A percentile compares a stretch with the other conserved stretches of the same genome.
These are phyloP conservation scores for Yamadazyma kanchanaburiensis DNA, from an alignment of 1,139 yeast genomes.

Conservation along the genomic window DNA sequence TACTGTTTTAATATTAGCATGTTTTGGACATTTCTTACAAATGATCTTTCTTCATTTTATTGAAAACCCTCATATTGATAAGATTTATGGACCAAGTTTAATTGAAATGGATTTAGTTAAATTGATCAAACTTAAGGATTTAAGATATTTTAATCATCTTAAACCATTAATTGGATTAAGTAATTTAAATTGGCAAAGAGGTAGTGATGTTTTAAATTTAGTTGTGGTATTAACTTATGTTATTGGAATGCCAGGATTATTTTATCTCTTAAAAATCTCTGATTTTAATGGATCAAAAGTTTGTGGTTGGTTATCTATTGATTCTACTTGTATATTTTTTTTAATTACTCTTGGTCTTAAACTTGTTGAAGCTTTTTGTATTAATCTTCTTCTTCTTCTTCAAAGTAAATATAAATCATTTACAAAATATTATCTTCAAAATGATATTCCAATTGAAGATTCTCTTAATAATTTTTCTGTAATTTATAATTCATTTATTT, in stretches of 20 bases:
- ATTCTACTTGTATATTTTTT: constrained; percentile 22
- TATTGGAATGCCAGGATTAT: constrained; percentile 41
- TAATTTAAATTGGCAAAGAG: constrained; percentile 65
- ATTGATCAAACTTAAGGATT: constrained; percentile 40
- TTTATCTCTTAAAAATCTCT: constrained; percentile 20
- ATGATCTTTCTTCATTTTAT: constrained; percentile 74
- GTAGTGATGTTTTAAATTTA: constrained; percentile 60
- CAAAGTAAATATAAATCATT: constrained; percentile 66
- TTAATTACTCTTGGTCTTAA: constrained; percentile 49
- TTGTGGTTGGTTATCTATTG: constrained; percentile 2
- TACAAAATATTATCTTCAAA: constrained; percentile 64
- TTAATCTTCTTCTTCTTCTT: constrained; percentile 50
- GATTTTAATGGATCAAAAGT: constrained; percentile 7
- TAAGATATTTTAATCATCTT: constrained; percentile 43
- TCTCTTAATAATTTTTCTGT: constrained; percentile 79
- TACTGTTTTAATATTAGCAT: constrained; percentile 65
- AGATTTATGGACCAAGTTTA: constrained; percentile 58
- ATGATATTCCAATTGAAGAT: constrained; percentile 63
- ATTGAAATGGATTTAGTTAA: constrained; percentile 35
- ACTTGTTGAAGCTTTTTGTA: constrained; percentile 49
- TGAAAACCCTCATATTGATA: constrained; percentile 86
- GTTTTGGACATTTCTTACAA: constrained; percentile 76
- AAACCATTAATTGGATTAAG: constrained; percentile 63
- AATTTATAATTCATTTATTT: constrained; percentile 54
- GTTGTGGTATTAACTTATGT: constrained; percentile 43